phyloP scores from a whole-genome alignment of 371 early-diverging fungal genomes.

The Mortierella sp. region DNA sequence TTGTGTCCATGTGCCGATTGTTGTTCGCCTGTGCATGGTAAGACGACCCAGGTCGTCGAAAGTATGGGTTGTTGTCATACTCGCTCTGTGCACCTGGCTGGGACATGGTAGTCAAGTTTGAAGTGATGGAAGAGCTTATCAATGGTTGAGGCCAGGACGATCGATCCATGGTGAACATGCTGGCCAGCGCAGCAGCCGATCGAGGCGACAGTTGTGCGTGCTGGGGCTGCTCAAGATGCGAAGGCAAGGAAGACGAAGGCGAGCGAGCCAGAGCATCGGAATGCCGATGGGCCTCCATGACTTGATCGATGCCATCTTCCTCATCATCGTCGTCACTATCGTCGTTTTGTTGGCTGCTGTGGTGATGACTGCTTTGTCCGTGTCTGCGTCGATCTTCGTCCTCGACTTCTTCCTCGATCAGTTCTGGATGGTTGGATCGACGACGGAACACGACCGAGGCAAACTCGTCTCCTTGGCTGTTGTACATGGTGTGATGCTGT shows the following conservation, averaged over 20 bases:
- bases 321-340: slow-evolving; percentile 30
- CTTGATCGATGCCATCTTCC: slow-evolving; percentile 36
- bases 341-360: background rate
- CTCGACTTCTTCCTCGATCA: slow-evolving; percentile 19
- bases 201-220: slow-evolving; percentile 48
- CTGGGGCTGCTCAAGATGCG: slow-evolving; percentile 28
- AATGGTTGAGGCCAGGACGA: slow-evolving; percentile 17
- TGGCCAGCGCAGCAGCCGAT: slow-evolving; percentile 42
- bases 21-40: background rate
- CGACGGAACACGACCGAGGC: background rate
- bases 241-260: slow-evolving; percentile 13
- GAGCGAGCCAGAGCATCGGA: background rate
- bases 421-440: slow-evolving; percentile 12
- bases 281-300: slow-evolving; percentile 27
- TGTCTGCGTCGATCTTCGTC: background rate
- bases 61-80: slow-evolving; percentile 45
- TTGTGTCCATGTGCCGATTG: background rate
- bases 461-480: slow-evolving; percentile 15
- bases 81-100: slow-evolving; percentile 12
- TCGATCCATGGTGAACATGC: slow-evolving; percentile 10
- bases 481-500: background rate
- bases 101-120: slow-evolving; percentile 16
- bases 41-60: slow-evolving; percentile 20
- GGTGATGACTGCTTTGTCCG: background rate
- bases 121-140: slow-evolving; percentile 25